Conservation (phyloP, 805 yeast genomes). For the Ogataea nonfermentans region DNA sequence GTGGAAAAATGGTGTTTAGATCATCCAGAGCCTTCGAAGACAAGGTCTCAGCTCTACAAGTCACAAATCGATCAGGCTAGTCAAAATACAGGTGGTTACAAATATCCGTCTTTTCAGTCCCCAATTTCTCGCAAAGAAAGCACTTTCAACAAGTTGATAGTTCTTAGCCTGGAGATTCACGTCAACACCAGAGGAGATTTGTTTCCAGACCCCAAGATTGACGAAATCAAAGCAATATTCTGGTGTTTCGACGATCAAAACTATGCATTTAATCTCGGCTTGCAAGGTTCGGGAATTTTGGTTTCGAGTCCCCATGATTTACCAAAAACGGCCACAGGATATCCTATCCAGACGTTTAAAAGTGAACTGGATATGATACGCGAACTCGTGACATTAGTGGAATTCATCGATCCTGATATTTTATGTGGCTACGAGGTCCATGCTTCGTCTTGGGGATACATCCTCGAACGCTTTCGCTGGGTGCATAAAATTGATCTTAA, state of each 20-base stretch:
- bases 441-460: constrained; percentile 83
- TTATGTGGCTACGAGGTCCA: constrained; percentile 84
- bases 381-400: constrained; percentile 53
- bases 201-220: constrained; percentile 64
- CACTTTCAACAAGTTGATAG: constrained; percentile 47
- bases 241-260: constrained; percentile 57
- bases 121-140: constrained; percentile 33
- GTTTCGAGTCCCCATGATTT: constrained; percentile 15
- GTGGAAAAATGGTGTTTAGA: constrained; percentile 37
- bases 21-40: constrained; percentile 15
- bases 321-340: background rate
- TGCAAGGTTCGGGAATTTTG: constrained; percentile 39
- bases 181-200: constrained; percentile 49
- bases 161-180: constrained; percentile 69
- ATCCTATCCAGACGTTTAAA: constrained; percentile 41
- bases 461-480: constrained; percentile 59
- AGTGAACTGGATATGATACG: constrained; percentile 61
- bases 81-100: constrained; percentile 38
- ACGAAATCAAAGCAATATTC: constrained; percentile 57
- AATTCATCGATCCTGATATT: constrained; percentile 80
- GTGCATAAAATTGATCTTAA: constrained; percentile 51
- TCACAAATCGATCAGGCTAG: constrained; percentile 57
- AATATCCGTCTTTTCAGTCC: constrained; percentile 35
- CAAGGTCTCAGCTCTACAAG: constrained; percentile 19
- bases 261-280: constrained; percentile 33